These are phyloP conservation scores for Tuber melanosporum DNA, from an alignment of 495 filamentous ascomycete species.

Conservation along the genomic window DNA sequence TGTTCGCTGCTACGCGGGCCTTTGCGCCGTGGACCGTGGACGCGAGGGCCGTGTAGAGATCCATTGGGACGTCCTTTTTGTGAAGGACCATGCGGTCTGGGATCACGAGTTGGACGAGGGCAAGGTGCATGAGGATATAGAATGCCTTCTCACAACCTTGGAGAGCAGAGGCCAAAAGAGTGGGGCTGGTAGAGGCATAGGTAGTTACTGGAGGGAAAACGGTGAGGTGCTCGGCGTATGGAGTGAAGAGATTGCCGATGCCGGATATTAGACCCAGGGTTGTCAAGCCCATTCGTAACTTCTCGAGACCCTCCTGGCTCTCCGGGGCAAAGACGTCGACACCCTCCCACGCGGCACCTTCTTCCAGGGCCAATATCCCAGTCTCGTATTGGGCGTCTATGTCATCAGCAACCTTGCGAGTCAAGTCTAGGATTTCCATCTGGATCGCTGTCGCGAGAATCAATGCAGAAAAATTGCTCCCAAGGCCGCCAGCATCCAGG, in stretches of 20 bases:
- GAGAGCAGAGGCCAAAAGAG: conserved; percentile 25
- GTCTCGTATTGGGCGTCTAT: conserved; percentile 16
- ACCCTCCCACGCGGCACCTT: conserved; percentile 16
- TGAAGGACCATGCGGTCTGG: conserved; percentile 36
- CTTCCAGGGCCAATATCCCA: conserved; percentile 16
- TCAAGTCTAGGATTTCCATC: conserved; percentile 37
- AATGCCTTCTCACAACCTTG: conserved; percentile 37
- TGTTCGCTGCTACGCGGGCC: conserved; percentile 23
- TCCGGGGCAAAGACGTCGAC: conserved; percentile 30
- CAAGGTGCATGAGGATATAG: conserved; percentile 38
- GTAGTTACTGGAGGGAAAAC: conserved; percentile 6
- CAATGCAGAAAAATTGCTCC: conserved; percentile 36
- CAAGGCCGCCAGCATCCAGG: conserved; percentile 22
- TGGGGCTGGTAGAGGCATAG: conserved; percentile 18
- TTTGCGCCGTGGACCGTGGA: conserved; percentile 36
- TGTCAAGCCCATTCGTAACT: conserved; percentile 29
- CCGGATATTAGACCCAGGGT: conserved; percentile 35
- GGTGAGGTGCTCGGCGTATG: conserved; percentile 20
- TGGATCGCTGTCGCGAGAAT: conserved; percentile 34
- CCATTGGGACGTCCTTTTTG: conserved; percentile 37
- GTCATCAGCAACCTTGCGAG: conserved; percentile 33
- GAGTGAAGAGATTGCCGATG: conserved; percentile 35
- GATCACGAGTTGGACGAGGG: conserved; percentile 33
- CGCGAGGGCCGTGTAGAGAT: conserved; percentile 32
- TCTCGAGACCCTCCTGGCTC: conserved; percentile 20